Evolutionary conservation across 768 basidiomycete genomes (phyloP).

Genomic region (Hericium rajendrae): DNA sequence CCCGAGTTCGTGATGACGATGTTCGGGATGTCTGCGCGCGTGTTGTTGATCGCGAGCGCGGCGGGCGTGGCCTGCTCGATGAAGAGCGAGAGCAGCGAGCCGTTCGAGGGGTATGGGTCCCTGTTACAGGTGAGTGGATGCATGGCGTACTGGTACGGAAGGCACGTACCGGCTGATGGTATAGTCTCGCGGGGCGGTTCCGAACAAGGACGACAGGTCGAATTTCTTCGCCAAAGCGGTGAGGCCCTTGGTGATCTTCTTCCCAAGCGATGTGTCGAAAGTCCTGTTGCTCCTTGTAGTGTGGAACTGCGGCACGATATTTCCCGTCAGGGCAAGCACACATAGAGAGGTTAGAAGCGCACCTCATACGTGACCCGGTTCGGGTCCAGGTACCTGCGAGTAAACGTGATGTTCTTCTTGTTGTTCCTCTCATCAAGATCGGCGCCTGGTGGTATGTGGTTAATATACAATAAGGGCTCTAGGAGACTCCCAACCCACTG

Average conservation of each 20-base stretch:
- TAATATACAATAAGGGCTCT: not conserved
- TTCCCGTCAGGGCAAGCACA: no score
- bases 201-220: slow-evolving; percentile 54
- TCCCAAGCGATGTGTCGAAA: slow-evolving; percentile 56
- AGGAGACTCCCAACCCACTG: not conserved
- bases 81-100: slow-evolving; percentile 51
- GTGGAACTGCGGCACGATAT: slow-evolving; percentile 44
- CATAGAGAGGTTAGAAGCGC: not conserved
- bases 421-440: slow-evolving; percentile 35
- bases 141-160: not conserved
- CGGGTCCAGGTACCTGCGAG: slow-evolving; percentile 68
- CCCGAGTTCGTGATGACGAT: slow-evolving; percentile 60
- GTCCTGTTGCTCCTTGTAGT: slow-evolving; percentile 35
- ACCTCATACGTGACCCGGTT: slow-evolving; percentile 73
- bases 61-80: slow-evolving; percentile 43
- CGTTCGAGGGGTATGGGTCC: slow-evolving; percentile 50
- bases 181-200: slow-evolving; percentile 70
- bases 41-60: slow-evolving; percentile 53
- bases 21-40: slow-evolving; percentile 47
- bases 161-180: slow-evolving; percentile 43
- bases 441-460: slow-evolving; percentile 26
- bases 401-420: slow-evolving; percentile 47
- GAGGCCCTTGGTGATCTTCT: slow-evolving; percentile 45
- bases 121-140: slow-evolving; percentile 21
- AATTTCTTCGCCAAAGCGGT: slow-evolving; percentile 43